Base-by-base conservation (phyloP, 768 basidiomycete species). In the Kwoniella dendrophila region DNA sequence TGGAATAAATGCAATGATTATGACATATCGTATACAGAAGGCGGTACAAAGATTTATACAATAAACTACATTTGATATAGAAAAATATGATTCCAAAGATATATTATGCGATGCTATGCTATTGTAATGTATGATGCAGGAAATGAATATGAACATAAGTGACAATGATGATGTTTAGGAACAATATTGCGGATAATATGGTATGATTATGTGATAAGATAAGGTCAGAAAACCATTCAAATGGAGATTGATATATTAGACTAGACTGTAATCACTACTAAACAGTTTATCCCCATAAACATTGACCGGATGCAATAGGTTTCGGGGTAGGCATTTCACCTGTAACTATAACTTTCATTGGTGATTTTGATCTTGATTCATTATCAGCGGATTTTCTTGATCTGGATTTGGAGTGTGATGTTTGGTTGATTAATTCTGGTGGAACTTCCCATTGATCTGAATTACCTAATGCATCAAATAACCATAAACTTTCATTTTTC, bases 301-400 rank as follows among this genome's bases (percentile, higher is more conserved):
- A 41, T 11, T 40, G 14, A 3, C 40, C 55, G 30, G 43, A 4
- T 10, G 12, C 40, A 6, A 56, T 22, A 18, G 55, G 40, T 30
- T 56, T 56, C 11, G 55, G 55, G 3, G 55, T 56, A 0, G 55
- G 55, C 55, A 56, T 56, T 12, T 56, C 55, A 18, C 55, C 55
- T 12, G 29, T 32, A 2, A 56, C 43, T 27, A 22, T 6, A 43
- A 56, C 27, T 24, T 22, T 40, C 40, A 44, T 56, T 6, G 41
- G 41, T 27, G 29, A 20, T 27, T 18, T 27, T 11, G 26, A 30
- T 29, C 43, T 43, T 2, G 26, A 32, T 29, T 27, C 36, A 8
- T 8, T 38, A 38, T 8, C 36, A 38, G 36, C 36, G 18, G 36
- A 8, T 38, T 30, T 45, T 20, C 44, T 5, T 5, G 16, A 3